phyloP scores from a whole-genome alignment of 805 yeast species.

The Dipodascus albidus region DNA sequence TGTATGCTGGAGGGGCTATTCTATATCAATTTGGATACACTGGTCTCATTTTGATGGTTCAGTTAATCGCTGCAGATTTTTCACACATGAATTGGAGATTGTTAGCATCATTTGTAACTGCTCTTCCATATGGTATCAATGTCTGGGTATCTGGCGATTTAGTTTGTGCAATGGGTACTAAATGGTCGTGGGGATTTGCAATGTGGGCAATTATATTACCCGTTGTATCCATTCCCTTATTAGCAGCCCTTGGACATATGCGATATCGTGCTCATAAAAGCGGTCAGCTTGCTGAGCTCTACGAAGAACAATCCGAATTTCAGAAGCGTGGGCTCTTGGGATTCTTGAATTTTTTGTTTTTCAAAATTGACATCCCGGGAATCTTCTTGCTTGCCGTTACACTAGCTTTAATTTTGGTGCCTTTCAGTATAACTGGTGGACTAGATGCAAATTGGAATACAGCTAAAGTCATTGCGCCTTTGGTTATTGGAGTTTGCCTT shows the following conservation, averaged over 20 bases:
- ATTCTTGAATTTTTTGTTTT: conserved; percentile 29
- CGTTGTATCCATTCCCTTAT: conserved; percentile 47
- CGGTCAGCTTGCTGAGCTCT: conserved; percentile 22
- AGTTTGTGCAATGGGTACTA: conserved; percentile 15
- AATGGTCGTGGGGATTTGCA: conserved; percentile 68
- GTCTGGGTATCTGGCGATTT: conserved; percentile 71
- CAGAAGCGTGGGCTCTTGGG: conserved; percentile 27
- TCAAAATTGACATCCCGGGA: conserved; percentile 60
- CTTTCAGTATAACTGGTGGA: conserved; percentile 71
- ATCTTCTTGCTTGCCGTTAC: conserved; percentile 40
- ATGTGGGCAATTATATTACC: conserved; percentile 73
- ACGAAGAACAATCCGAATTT: conserved; percentile 10
- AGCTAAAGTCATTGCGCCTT: conserved; percentile 57
- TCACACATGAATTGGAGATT: conserved; percentile 65
- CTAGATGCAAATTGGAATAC: conserved; percentile 39
- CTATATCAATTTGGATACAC: conserved; percentile 46
- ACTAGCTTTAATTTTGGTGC: conserved; percentile 56
- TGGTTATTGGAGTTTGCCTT: conserved; percentile 52
- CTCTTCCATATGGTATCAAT: conserved; percentile 64
- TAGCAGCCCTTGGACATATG: conserved; percentile 47
- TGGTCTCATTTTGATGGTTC: conserved; percentile 46
- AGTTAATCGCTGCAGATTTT: conserved; percentile 56
- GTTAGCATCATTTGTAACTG: conserved; percentile 50
- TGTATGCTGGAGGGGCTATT: conserved; percentile 59
- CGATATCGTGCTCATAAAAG: conserved; percentile 36